Evolutionary conservation across 2,329 filamentous ascomycete genomes (phyloP).

Genomic region (Verticillium nonalfalfae): DNA sequence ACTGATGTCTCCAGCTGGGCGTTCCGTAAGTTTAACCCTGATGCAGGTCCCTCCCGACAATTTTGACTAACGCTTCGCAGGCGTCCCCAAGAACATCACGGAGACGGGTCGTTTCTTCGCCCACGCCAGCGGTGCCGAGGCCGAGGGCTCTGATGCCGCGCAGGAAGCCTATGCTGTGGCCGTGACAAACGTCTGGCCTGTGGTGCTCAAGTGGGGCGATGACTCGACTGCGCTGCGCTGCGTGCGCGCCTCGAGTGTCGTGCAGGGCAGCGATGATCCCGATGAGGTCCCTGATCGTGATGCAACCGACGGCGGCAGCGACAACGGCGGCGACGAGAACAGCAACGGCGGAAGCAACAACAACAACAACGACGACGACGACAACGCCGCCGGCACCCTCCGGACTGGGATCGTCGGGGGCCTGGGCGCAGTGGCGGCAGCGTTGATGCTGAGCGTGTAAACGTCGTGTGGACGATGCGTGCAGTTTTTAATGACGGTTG

Average conservation of each 20-base stretch:
- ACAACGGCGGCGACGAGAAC: neutral
- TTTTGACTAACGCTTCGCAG: neutral
- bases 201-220: neutral
- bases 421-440: neutral
- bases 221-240: neutral
- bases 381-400: neutral
- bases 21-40: neutral
- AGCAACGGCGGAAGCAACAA: neutral
- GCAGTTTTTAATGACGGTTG: too few relatives aligned
- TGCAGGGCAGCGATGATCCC: neutral
- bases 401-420: neutral
- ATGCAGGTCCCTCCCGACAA: neutral
- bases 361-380: neutral
- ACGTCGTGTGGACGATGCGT: too few relatives aligned
- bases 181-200: neutral
- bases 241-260: neutral
- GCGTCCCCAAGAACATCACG: neutral
- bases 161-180: constrained; percentile 6
- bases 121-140: neutral
- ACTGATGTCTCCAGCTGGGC: neutral
- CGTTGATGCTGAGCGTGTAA: neutral
- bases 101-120: neutral
- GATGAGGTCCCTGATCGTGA: neutral
- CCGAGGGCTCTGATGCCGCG: constrained; percentile 3
- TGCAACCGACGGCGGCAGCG: neutral